phyloP scores from a whole-genome alignment of 257 asterid genomes.

The Handroanthus guayacan region DNA sequence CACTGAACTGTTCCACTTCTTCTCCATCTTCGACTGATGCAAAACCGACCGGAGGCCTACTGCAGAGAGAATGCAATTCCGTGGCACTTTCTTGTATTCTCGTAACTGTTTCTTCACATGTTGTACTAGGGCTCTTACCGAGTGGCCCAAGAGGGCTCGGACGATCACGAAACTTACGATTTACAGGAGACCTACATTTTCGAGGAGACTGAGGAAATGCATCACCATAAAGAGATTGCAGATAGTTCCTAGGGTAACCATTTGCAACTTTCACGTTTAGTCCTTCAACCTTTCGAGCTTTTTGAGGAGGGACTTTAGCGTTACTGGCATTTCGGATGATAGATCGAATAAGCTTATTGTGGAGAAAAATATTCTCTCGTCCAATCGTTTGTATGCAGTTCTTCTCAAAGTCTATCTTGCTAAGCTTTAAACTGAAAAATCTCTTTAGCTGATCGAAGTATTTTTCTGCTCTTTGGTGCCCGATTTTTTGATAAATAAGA shows the following conservation, averaged over 20 bases:
- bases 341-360: conserved; percentile 70
- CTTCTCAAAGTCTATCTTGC: conserved; percentile 67
- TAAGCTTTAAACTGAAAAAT: conserved; percentile 55
- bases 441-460: conserved; percentile 68
- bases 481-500: conserved; percentile 60
- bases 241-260: conserved; percentile 57
- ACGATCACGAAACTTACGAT: conserved; percentile 72
- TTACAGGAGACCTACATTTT: conserved; percentile 63
- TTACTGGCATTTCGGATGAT: conserved; percentile 65
- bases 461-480: conserved; percentile 74
- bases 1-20: conserved; percentile 77
- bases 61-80: conserved; percentile 73
- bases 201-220: conserved; percentile 72
- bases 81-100: conserved; percentile 73
- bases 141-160: conserved; percentile 89
- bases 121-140: conserved; percentile 71
- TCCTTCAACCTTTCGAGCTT: conserved; percentile 48
- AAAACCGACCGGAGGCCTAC: conserved; percentile 71
- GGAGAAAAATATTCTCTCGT: conserved; percentile 74
- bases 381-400: conserved; percentile 67
- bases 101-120: conserved; percentile 62
- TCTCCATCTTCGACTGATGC: conserved; percentile 82
- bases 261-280: conserved; percentile 54
- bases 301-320: conserved; percentile 66
- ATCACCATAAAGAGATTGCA: conserved; percentile 67